Base-by-base conservation (phyloP, 331 rosid species). In the Prunus yedoensis region DNA sequence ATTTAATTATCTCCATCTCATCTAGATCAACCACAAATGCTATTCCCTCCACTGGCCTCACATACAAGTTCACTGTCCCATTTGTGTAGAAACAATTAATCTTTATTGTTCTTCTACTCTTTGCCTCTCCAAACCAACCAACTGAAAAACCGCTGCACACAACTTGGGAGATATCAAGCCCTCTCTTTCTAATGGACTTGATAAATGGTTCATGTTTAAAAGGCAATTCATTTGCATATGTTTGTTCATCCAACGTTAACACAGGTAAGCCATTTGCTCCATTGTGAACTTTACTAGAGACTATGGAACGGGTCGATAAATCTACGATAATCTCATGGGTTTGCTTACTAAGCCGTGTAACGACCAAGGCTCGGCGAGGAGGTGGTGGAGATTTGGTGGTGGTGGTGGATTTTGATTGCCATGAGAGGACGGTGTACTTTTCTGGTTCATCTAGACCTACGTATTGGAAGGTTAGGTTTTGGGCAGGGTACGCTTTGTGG, bases 1-100 rank as follows among this genome's bases (percentile, higher is more conserved):
- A 92, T 3, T 45, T 81, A 38, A 92, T 74, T 5, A 90, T 89
- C 54, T 79, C 83, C 88, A 87, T 83, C 73, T 78, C 84, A 41
- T 92, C 92, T 3, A 92, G 68, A 56, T 90, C 87, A 81, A 92
- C 88, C 68, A 51, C 72, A 14, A 83, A 62, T 0, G 82, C 64
- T 35, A 92, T 77, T 0, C 97, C 97, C 64, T 90, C 91, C 83
- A 92, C 23, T 0, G 93, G 96, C 74, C 91, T 84, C 18, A 78
- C 71, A 15, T 74, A 87, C 45, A 90, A 68, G 72, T 90, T 92
- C 0, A 81, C 88, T 3, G 81, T 83, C 1, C 70, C 91, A 0
- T 87, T 66, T 0, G 41, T 56, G 60, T 87, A 89, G 72, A 65
- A 86, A 21, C 92, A 90, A 67, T 62, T 80, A 0, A 87, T 18